Base-by-base conservation (phyloP, 305 asterid genomes). In the Solanum hybrid region DNA sequence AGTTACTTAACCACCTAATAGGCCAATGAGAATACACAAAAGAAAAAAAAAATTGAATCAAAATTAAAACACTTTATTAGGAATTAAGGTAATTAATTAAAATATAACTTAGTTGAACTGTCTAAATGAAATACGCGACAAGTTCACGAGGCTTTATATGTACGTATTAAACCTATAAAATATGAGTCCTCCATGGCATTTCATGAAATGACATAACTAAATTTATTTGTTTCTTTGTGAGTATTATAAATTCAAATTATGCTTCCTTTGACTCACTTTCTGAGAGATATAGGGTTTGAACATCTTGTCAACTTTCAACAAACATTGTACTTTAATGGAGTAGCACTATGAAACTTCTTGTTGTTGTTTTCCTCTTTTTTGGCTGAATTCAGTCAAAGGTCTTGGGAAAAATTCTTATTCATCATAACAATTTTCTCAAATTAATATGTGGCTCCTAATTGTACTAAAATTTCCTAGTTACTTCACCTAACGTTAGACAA, bases 261-360 rank as follows among this genome's bases (percentile, higher is more conserved):
- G 87, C 70, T 26, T 38, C 86, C 65, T 39, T 82, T 82, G 72
- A 82, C 87, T 7, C 87, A 41, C 32, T 81, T 81, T 81, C 86
- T 65, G 33, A 82, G 76, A 80, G 37, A 6, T 34, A 27, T 7
- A 61, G 80, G 22, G 33, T 80, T 37, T 37, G 65, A 38, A 38
- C 86, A 24, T 37, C n/a, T 12, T 38, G n/a, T 20, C 73, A 90
- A 57, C 34, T 33, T 33, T 13, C 87, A 39, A 82, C 24, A 39
- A 82, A 82, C 27, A 8, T 27, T 39, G 14, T 82, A 26, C 26
- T 82, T 9, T 27, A 39, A 82, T 82, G 70, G 26, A 82, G 87
- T 39, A 39, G 36, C 70, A 82, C 70, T 51, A 41, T 14, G 72
- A 38, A 82, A 39, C 72, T 80, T 57, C 10, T 57, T 20, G 5